Evolutionary conservation across 2,329 filamentous ascomycete genomes (phyloP), one percentile per base, ranked within the genome.

Genomic region (Keithomyces neogunnii): DNA sequence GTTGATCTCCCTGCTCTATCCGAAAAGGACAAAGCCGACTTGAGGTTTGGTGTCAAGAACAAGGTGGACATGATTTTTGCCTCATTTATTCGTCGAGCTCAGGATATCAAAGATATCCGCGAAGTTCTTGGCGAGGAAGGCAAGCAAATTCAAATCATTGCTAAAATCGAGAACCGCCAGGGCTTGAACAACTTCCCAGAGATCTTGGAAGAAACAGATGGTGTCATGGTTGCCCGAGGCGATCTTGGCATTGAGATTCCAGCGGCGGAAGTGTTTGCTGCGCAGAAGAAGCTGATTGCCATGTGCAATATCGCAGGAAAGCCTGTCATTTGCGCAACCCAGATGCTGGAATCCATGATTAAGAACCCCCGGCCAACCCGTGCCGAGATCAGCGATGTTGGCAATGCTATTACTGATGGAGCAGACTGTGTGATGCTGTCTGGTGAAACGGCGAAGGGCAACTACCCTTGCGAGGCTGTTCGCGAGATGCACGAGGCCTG

Each of bases 291-390:
- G 89, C 91, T 99, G 82, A 99, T 99, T 73, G 91, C 93, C 74
- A 97, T 97, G 85, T 99, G 93, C 84, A 99, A 99, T 80, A 85
- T 96, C 68, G 91, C 90, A 62, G 93, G 93, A 73, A 99, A 99
- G 82, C 93, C 93, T 61, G 91, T 92, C 71, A 96, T 99, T 70
- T 97, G 92, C 74, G 93, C 93, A 54, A 99, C 93, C 40, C 93
- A 99, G 80, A 99, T 99, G 93, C 83, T 99, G 62, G 93, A 99
- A 82, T 96, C 90, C 58, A 99, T 99, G 93, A 99, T 96, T 73
- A 96, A 96, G 82, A 99, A 99, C 80, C 93, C 93, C 60, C 89
- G 93, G 57, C 93, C 93, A 48, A 99, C 93, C 57, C 90, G 93
- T 74, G 93, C 93, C 58, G 93, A 99, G 78, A 95, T 99, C 69